phyloP scores from a whole-genome alignment of 805 yeast genomes.

The Pichia cephalocereana region DNA sequence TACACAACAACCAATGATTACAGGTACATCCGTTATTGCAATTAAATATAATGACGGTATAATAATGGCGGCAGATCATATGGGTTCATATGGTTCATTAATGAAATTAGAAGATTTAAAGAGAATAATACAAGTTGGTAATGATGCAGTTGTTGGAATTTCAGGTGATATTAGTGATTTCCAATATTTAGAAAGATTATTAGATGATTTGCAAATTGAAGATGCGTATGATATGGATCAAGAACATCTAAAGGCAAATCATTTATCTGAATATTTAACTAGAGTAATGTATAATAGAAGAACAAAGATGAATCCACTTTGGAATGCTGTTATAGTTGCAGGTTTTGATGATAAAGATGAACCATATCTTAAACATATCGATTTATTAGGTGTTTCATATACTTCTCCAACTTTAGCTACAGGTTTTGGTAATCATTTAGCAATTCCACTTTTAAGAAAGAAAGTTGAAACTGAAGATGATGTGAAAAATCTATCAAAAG shows the following conservation, averaged over 20 bases:
- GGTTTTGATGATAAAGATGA: constrained; percentile 67
- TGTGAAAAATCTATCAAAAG: constrained; percentile 56
- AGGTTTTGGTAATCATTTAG: constrained; percentile 94
- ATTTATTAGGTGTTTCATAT: constrained; percentile 85
- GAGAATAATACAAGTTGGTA: constrained; percentile 77
- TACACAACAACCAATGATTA: constrained; percentile 90
- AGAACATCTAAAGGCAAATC: constrained; percentile 63
- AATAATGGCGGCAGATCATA: constrained; percentile 88
- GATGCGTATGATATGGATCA: constrained; percentile 72
- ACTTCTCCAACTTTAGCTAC: constrained; percentile 86
- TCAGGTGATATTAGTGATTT: constrained; percentile 94
- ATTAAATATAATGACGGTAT: constrained; percentile 87
- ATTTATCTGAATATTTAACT: constrained; percentile 80
- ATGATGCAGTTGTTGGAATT: constrained; percentile 80
- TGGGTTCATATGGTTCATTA: constrained; percentile 90
- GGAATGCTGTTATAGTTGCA: constrained; percentile 91
- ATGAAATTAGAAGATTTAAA: constrained; percentile 80
- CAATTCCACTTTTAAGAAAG: constrained; percentile 83
- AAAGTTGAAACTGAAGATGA: constrained; percentile 74
- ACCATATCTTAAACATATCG: constrained; percentile 79
- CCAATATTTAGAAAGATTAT: constrained; percentile 66
- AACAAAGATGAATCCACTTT: constrained; percentile 88
- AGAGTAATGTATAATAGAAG: constrained; percentile 81
- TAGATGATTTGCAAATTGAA: constrained; percentile 72
- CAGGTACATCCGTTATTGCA: constrained; percentile 93